phyloP scores from a whole-genome alignment of 2,329 filamentous ascomycete species.

The Fonsecaea monophora region DNA sequence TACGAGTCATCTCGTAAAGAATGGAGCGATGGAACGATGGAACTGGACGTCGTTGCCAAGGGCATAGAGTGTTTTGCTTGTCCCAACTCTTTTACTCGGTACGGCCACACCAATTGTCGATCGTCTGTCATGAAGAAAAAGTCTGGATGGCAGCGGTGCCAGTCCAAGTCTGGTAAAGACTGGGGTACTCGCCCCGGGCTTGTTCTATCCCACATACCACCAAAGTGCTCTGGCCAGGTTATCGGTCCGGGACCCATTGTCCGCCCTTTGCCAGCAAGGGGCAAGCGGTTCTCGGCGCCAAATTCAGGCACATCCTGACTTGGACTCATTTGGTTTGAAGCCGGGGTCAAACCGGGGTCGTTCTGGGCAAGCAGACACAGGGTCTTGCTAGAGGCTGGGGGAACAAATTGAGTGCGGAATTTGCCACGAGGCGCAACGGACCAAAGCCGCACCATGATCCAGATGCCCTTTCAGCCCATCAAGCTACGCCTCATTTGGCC shows the following conservation, averaged over 20 bases:
- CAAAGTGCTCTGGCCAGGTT: neutral
- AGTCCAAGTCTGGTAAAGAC: neutral
- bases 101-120: neutral
- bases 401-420: neutral
- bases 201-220: neutral
- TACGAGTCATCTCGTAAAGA: neutral
- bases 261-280: neutral
- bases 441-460: neutral
- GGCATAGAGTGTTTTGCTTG: neutral
- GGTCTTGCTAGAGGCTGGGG: neutral
- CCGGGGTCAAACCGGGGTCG: neutral
- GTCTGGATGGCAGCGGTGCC: neutral
- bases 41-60: neutral
- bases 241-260: neutral
- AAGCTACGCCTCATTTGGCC: neutral
- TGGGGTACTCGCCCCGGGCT: neutral
- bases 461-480: neutral
- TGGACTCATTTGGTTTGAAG: neutral
- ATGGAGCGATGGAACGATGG: neutral
- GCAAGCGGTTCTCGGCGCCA: neutral
- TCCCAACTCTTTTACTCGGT: neutral
- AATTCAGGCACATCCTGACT: neutral
- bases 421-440: neutral
- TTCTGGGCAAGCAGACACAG: neutral
- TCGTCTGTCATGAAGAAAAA: neutral